Evolutionary conservation across 2,329 filamentous ascomycete species (phyloP).

Genomic region (Sclerotinia spermophila): DNA sequence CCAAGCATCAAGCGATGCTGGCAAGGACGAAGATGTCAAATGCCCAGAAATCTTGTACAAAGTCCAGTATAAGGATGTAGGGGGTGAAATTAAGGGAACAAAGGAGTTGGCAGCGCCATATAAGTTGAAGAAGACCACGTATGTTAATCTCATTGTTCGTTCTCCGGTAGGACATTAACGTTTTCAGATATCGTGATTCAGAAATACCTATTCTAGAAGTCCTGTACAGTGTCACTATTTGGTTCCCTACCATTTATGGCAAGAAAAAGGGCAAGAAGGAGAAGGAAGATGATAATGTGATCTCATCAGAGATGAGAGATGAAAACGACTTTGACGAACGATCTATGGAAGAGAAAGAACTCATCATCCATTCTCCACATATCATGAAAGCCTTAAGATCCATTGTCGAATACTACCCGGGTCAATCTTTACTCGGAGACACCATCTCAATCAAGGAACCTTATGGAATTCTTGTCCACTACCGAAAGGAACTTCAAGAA

Average conservation of each 20-base stretch:
- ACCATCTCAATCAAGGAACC: slow-evolving; percentile 36
- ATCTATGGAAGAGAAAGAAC: slow-evolving; percentile 29
- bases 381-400: slow-evolving; percentile 29
- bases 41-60: slow-evolving; percentile 29
- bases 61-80: slow-evolving; percentile 28
- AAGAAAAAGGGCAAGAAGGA: slow-evolving; percentile 23
- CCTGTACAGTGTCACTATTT: slow-evolving; percentile 27
- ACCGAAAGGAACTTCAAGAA: slow-evolving; percentile 27
- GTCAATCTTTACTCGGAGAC: slow-evolving; percentile 25
- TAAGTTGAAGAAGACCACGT: slow-evolving; percentile 27
- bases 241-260: slow-evolving; percentile 28
- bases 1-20: slow-evolving; percentile 20
- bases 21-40: slow-evolving; percentile 19
- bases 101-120: slow-evolving; percentile 27
- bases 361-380: slow-evolving; percentile 28
- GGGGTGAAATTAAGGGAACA: slow-evolving; percentile 27
- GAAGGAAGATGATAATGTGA: slow-evolving; percentile 17
- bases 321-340: slow-evolving; percentile 26
- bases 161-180: neutral
- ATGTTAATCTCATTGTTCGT: neutral
- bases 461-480: slow-evolving; percentile 39
- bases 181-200: slow-evolving; percentile 21
- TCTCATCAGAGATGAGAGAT: slow-evolving; percentile 1
- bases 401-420: slow-evolving; percentile 29
- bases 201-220: slow-evolving; percentile 28